Base-by-base conservation (phyloP, 805 yeast species). In the Grigorovia humatica region DNA sequence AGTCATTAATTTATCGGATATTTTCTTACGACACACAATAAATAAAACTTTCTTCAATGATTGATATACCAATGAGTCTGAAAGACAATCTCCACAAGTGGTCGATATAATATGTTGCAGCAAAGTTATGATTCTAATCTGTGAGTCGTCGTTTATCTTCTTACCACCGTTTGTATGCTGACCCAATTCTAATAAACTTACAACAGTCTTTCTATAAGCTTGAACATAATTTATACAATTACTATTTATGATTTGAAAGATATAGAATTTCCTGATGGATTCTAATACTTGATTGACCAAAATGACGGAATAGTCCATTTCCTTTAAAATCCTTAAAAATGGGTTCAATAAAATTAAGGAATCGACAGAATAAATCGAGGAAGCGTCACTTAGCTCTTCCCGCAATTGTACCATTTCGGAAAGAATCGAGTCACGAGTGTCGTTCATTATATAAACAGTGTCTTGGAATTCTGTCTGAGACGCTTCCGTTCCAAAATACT, bases 121-220 rank as follows among this genome's bases (percentile, higher is more conserved):
- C 29, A 91, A 71, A 41, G 84, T 74, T 55, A 93, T 77, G n/a
- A 93, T 95, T 62, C 86, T 86, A 48, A 91, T 74, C 47, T 93
- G 72, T 4, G 93, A 90, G 0, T 93, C 85, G 64, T 93, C 99
- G 68, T 93, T 98, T 44, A 87, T 83, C 35, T 84, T 78, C 65
- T 88, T 95, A 63, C 90, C 96, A 0, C 9, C n/a, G 19, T 91
- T 84, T 2, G 96, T 96, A 71, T 91, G 96, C 64, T 91, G 93
- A 45, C 96, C 79, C 68, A 98, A 90, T 64, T 88, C 96, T 0
- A 97, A 87, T 55, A 93, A 74, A 0, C 96, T 78, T 29, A 68
- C 69, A 47, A 73, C 69, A 6, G 67, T 62, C 46, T 67, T 69
- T 52, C 79, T 54, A 79, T 60, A 60, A 1, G 68, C 77, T 7